Base-by-base conservation (phyloP, 2,329 filamentous ascomycete species). In the Kalmusia sp. region DNA sequence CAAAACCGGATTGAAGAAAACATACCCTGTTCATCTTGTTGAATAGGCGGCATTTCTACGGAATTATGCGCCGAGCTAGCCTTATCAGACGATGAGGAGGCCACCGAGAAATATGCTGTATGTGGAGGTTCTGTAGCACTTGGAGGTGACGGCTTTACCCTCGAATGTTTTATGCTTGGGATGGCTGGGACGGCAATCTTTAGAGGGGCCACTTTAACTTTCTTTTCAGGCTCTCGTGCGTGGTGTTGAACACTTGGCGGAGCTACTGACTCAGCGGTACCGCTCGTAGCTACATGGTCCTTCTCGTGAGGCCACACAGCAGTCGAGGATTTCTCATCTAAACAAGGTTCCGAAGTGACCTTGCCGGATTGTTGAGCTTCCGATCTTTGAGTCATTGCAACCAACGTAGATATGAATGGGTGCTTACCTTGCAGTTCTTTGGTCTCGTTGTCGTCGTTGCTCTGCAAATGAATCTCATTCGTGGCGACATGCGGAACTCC, bases 161-260 rank as follows among this genome's bases (percentile, higher is more conserved):
- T 52, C 7, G 49, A 11, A 21, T 56, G 46, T n/a, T 45, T 51
- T 14, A 62, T 15, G 22, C 48, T 53, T 24, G 62, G 62, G n/a
- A 62, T 47, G 39, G 62, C 59, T 24, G 62, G 62, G n/a, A 62
- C 49, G 39, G 62, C 59, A 39, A 64, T 56, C 37, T 52, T 49
- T 27, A 44, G 44, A 7, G 51, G 47, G 31, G 24, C 30, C 31
- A 54, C 45, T 25, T 49, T 57, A 15, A 9, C 6, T 31, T 52
- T 51, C 17, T 57, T 58, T 19, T 31, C 17, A 4, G 55, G 2
- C 28, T 52, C 44, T 28, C 51, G 38, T 14, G 8, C 11, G 9
- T 31, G 28, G 6, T 24, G 6, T 7, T 27, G 14, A 34, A 19
- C 25, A 27, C 17, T 40, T 14, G 22, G 17, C 24, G 6, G 25